These are phyloP conservation scores for Epichloe gansuensis DNA, from an alignment of 2,329 filamentous ascomycete genomes.

Conservation along the genomic window DNA sequence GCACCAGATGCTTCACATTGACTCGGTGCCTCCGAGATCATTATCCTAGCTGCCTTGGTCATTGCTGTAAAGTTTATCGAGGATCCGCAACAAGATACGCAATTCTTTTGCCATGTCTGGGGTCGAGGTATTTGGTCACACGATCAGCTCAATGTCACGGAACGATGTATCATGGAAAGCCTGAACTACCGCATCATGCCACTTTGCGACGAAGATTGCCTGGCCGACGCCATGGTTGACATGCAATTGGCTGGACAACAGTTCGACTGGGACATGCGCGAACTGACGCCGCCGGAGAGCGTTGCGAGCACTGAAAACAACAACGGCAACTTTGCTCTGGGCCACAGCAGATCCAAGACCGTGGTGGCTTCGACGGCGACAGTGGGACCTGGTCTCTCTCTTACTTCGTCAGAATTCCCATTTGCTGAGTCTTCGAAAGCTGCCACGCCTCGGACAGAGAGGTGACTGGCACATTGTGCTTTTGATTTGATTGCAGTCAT, in stretches of 20 bases:
- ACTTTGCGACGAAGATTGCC: slow-evolving; percentile 42
- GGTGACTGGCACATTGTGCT: slow-evolving; percentile 10
- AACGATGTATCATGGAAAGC: slow-evolving; percentile 52
- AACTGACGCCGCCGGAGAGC: slow-evolving; percentile 20
- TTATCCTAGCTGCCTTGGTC: slow-evolving; percentile 49
- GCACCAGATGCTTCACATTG: slow-evolving; percentile 48
- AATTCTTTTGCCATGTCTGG: slow-evolving; percentile 42
- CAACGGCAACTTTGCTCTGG: slow-evolving; percentile 16
- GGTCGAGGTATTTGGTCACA: slow-evolving; percentile 44
- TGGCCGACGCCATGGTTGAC: slow-evolving; percentile 48
- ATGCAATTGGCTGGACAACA: slow-evolving; percentile 46
- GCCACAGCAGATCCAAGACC: slow-evolving; percentile 25
- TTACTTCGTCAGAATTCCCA: slow-evolving; percentile 14
- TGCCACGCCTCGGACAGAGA: slow-evolving; percentile 11
- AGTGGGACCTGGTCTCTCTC: slow-evolving; percentile 14
- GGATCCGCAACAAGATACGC: slow-evolving; percentile 42
- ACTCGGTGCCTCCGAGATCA: slow-evolving; percentile 48
- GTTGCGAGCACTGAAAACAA: slow-evolving; percentile 15
- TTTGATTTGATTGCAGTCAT: background rate
- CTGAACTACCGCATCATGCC: slow-evolving; percentile 52
- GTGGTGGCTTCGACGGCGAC: slow-evolving; percentile 10
- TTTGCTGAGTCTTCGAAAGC: slow-evolving; percentile 2
- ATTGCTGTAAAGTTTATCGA: slow-evolving; percentile 56
- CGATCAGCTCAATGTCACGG: slow-evolving; percentile 51
- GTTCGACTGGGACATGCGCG: slow-evolving; percentile 14